These are phyloP conservation scores for Vigna radiata DNA, from an alignment of 306 rosid genomes.

Conservation along the genomic window DNA sequence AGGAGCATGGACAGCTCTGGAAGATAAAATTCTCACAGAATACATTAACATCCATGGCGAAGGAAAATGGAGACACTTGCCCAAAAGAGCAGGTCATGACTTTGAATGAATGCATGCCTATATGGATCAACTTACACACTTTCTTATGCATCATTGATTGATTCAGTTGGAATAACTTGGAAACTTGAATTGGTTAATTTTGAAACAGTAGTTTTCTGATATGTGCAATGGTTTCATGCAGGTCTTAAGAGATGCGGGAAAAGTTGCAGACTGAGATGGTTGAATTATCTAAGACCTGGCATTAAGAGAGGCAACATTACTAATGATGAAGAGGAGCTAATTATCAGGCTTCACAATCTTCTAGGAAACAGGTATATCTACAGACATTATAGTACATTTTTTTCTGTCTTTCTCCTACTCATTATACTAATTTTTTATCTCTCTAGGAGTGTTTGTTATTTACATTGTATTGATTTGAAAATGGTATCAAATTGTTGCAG, in stretches of 20 bases:
- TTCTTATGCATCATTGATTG: not conserved
- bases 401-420: not conserved
- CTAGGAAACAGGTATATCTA: conserved; percentile 58
- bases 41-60: conserved; percentile 53
- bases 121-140: not conserved
- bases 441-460: not conserved
- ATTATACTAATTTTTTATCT: not conserved
- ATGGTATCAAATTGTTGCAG: not conserved
- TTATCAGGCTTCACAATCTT: conserved; percentile 57
- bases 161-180: not conserved
- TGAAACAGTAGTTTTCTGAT: not conserved
- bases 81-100: conserved; percentile 57
- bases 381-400: not conserved
- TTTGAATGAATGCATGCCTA: not conserved
- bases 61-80: conserved; percentile 62
- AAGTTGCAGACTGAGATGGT: conserved; percentile 55
- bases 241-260: conserved; percentile 61
- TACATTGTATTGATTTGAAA: not conserved
- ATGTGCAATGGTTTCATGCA: conserved; percentile 19
- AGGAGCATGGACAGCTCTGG: conserved; percentile 65
- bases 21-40: conserved; percentile 53
- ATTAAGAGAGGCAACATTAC: conserved; percentile 52
- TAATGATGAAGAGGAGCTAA: conserved; percentile 53
- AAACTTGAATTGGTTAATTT: not conserved
- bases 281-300: conserved; percentile 53